phyloP scores from a whole-genome alignment of 257 asterid genomes.

The Ballota nigra region DNA sequence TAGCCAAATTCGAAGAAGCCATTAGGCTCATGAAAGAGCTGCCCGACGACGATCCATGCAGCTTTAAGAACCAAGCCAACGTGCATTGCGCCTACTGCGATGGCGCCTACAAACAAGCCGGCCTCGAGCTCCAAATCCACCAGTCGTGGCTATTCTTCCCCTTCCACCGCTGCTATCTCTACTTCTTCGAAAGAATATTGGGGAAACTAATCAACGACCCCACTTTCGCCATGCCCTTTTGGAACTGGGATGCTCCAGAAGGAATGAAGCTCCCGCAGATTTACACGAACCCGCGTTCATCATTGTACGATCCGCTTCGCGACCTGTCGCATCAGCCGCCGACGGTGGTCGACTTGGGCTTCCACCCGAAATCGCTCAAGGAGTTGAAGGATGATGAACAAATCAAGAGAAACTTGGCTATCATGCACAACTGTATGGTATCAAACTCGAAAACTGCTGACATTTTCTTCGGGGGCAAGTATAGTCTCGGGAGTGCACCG shows the following conservation, averaged over 20 bases:
- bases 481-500: slow-evolving; percentile 56
- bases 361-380: no score
- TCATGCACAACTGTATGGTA: slow-evolving; percentile 79
- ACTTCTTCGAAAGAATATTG: slow-evolving; percentile 66
- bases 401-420: slow-evolving; percentile 35
- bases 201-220: slow-evolving; percentile 67
- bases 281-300: slow-evolving; percentile 46
- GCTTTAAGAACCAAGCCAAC: slow-evolving; percentile 71
- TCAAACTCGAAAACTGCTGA: slow-evolving; percentile 48
- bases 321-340: slow-evolving; percentile 73
- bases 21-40: slow-evolving; percentile 63
- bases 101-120: slow-evolving; percentile 72
- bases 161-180: slow-evolving; percentile 62
- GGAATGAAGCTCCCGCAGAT: slow-evolving; percentile 66
- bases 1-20: slow-evolving; percentile 51
- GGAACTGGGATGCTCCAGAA: slow-evolving; percentile 75
- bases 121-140: slow-evolving; percentile 74
- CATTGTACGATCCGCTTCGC: slow-evolving; percentile 58
- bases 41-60: slow-evolving; percentile 77
- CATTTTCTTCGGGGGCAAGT: slow-evolving; percentile 62
- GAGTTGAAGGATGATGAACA: no score
- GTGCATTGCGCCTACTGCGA: slow-evolving; percentile 86
- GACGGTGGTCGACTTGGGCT: slow-evolving; percentile 47
- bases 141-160: slow-evolving; percentile 76
- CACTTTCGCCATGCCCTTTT: slow-evolving; percentile 64